Evolutionary conservation across 2,329 filamentous ascomycete species (phyloP).

Genomic region (Colletotrichum cuscutae): DNA sequence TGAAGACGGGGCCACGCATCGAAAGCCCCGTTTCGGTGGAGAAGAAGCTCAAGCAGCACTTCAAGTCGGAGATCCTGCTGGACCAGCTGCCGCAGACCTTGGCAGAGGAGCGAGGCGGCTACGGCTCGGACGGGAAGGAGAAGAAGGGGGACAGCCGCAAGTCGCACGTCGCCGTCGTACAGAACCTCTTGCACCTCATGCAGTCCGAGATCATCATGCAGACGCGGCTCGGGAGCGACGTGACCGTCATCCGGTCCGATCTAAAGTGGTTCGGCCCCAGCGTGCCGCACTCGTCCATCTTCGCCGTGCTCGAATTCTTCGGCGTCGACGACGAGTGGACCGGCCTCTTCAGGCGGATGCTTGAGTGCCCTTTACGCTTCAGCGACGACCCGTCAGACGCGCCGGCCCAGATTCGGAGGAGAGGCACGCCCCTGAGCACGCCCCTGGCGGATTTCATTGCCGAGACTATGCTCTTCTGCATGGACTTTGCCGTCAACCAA

Average conservation of each 20-base stretch:
- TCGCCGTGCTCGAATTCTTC: slow-evolving; percentile 64
- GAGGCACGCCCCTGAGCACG: slow-evolving; percentile 67
- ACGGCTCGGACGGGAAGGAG: slow-evolving; percentile 47
- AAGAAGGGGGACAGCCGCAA: slow-evolving; percentile 46
- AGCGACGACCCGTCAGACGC: slow-evolving; percentile 57
- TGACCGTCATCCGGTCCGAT: slow-evolving; percentile 66
- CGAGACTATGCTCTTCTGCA: slow-evolving; percentile 68
- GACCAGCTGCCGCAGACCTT: slow-evolving; percentile 60
- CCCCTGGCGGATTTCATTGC: slow-evolving; percentile 65
- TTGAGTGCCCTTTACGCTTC: slow-evolving; percentile 64
- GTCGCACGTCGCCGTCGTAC: slow-evolving; percentile 60
- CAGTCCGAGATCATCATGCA: slow-evolving; percentile 65
- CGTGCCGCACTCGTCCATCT: slow-evolving; percentile 65
- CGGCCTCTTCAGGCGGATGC: slow-evolving; percentile 63
- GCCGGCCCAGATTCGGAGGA: slow-evolving; percentile 53
- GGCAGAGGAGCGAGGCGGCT: slow-evolving; percentile 48
- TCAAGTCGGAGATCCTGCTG: slow-evolving; percentile 60
- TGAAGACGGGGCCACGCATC: not conserved
- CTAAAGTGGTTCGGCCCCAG: slow-evolving; percentile 68
- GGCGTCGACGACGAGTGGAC: slow-evolving; percentile 62
- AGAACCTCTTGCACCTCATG: slow-evolving; percentile 66
- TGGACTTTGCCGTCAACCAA: slow-evolving; percentile 71
- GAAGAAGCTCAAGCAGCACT: slow-evolving; percentile 49
- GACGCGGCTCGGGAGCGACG: slow-evolving; percentile 55
- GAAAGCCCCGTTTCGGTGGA: slow-evolving; percentile 41